Evolutionary conservation across 1,284 basidiomycete species (phyloP).

Genomic region (Schizophyllum commune): DNA sequence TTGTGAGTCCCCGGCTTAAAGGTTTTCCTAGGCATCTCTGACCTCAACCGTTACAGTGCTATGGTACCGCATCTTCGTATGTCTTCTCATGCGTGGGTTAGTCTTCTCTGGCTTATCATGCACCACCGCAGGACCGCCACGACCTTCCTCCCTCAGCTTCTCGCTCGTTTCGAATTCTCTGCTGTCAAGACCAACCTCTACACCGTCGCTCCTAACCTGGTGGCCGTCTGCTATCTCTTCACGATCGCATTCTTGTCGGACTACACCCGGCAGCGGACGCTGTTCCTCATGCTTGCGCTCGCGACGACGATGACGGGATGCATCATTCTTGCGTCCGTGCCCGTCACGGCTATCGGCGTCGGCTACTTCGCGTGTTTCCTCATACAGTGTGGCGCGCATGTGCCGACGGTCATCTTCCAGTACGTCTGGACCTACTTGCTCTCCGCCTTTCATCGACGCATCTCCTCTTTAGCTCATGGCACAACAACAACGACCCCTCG

Average conservation of each 20-base stretch:
- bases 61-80: conserved; percentile 1
- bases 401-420: not conserved
- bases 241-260: not conserved
- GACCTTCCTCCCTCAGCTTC: conserved; percentile 5
- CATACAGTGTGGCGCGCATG: conserved; percentile 1
- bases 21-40: not conserved
- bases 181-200: conserved; percentile 7
- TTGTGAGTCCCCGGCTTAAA: not conserved
- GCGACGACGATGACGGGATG: conserved; percentile 1
- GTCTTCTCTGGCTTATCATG: not conserved
- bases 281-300: not conserved
- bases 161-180: not conserved
- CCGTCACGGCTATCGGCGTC: conserved; percentile 1
- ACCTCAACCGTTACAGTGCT: not conserved
- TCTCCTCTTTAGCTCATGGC: conserved; percentile 2
- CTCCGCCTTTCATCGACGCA: not conserved
- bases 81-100: not conserved
- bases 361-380: conserved; percentile 7
- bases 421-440: not conserved
- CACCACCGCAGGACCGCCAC: not conserved
- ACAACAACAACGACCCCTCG: conserved; percentile 6
- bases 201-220: conserved; percentile 4
- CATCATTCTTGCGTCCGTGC: conserved; percentile 2
- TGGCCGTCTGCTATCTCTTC: not conserved
- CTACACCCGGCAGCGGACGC: not conserved